These are phyloP conservation scores for Claviceps pazoutovae DNA, from an alignment of 2,329 filamentous ascomycete species.

Conservation along the genomic window DNA sequence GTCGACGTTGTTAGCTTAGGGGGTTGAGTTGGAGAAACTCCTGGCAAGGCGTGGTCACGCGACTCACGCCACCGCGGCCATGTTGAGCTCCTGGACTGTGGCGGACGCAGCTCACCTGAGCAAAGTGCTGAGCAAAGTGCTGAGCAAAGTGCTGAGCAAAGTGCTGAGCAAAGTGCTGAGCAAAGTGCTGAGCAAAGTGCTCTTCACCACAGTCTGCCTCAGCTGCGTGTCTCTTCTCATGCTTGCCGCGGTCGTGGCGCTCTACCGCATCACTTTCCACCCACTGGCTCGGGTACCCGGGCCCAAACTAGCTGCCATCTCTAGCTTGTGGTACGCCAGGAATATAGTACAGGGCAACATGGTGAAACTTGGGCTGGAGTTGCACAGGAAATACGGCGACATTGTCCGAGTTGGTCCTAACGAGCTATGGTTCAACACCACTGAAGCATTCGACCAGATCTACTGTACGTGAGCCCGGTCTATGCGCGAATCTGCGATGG, in stretches of 20 bases:
- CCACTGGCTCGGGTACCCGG: conserved; percentile 32
- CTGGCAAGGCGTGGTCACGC: not conserved
- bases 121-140: not conserved
- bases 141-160: not conserved
- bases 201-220: not conserved
- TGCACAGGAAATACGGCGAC: conserved; percentile 35
- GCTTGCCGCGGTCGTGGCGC: conserved; percentile 6
- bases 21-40: not conserved
- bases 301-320: conserved; percentile 30
- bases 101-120: not conserved
- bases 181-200: not conserved
- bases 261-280: conserved; percentile 29
- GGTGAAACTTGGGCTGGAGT: conserved; percentile 23
- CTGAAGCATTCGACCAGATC: conserved; percentile 31
- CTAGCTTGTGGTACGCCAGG: conserved; percentile 33
- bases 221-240: conserved; percentile 4
- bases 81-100: not conserved
- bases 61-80: not conserved
- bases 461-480: conserved; percentile 24
- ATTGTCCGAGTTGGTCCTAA: conserved; percentile 39
- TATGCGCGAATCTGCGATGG: not conserved
- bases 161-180: not conserved
- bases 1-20: not conserved
- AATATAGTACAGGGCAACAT: conserved; percentile 30
- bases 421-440: conserved; percentile 38